Base-by-base conservation (phyloP, 2,329 filamentous ascomycete species). In the Neophaeococcomyces mojaviensis region DNA sequence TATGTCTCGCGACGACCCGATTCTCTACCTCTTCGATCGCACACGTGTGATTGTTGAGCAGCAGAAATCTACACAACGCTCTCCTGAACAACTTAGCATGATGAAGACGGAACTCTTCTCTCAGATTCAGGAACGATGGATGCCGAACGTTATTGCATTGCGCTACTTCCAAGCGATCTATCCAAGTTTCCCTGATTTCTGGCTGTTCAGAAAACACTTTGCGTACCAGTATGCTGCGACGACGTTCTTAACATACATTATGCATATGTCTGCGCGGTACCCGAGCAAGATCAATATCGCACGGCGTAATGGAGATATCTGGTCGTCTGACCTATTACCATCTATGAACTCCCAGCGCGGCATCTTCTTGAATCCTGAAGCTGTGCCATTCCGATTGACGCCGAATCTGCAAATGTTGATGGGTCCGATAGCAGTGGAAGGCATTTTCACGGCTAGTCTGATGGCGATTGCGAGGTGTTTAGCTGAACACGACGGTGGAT, bases 161-260 rank as follows among this genome's bases (percentile, higher is more conserved):
- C 81, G 94, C 55, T 96, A 90, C 70, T 96, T 96, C 78, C 86
- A 89, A 61, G 74, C 77, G 55, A 86, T 82, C 4, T 97, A 92
- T 68, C 85, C 88, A 24, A 84, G 86, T 52, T 98, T 87, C 65
- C 80, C 86, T 37, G 89, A 96, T 59, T 96, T 97, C 73, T 98
- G 90, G 88, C 78, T 98, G 48, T 99, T 99, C 86, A 86, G 92
- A 49, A 83, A 89, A 49, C 89, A 95, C 55, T 95, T 98, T 69
- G 86, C 88, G 18, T 96, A 97, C 71, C 92, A 98, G 68, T 82
- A 95, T 51, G 90, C 92, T 16, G 81, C 89, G 1, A 77, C 97
- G 53, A 95, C 92, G 1, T 98, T 98, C 70, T 95, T 98, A 85
- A 97, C 92, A 3, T 98, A 97, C 63, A 84, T 96, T 49, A 84